These are phyloP conservation scores for Aspergillus bridgeri DNA, from an alignment of 495 filamentous ascomycete genomes.

Conservation along the genomic window DNA sequence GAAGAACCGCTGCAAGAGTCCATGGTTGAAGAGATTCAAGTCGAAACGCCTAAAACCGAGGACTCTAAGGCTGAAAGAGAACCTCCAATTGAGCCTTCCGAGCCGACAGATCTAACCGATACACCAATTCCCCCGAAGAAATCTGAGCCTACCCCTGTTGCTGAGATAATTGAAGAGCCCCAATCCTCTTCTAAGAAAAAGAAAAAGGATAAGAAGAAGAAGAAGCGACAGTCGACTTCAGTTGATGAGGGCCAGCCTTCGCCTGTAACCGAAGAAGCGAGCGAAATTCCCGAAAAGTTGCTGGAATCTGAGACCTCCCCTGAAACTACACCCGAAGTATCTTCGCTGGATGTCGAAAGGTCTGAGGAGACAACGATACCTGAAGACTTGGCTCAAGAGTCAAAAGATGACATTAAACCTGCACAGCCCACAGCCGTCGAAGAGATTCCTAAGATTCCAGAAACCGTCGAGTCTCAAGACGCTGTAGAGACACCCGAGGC, in stretches of 20 bases:
- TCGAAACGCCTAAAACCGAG: background rate
- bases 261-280: conserved; percentile 12
- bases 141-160: background rate
- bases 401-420: background rate
- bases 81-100: background rate
- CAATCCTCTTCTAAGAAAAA: conserved; percentile 19
- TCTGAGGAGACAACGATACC: background rate
- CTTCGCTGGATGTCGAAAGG: background rate
- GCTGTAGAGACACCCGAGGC: conserved; percentile 2
- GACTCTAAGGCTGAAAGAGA: background rate
- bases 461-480: conserved; percentile 1
- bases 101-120: background rate
- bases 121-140: too few species aligned
- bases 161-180: conserved; percentile 1
- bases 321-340: background rate
- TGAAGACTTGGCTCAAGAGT: background rate
- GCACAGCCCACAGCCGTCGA: background rate
- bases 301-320: background rate
- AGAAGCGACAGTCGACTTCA: conserved; percentile 29
- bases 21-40: background rate
- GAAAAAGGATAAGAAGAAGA: conserved; percentile 30
- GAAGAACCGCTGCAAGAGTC: background rate
- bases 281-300: background rate
- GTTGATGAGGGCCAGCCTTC: conserved; percentile 17
- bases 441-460: conserved; percentile 2